Evolutionary conservation across 805 yeast species (phyloP).

Genomic region (Zygosaccharomyces rouxii): DNA sequence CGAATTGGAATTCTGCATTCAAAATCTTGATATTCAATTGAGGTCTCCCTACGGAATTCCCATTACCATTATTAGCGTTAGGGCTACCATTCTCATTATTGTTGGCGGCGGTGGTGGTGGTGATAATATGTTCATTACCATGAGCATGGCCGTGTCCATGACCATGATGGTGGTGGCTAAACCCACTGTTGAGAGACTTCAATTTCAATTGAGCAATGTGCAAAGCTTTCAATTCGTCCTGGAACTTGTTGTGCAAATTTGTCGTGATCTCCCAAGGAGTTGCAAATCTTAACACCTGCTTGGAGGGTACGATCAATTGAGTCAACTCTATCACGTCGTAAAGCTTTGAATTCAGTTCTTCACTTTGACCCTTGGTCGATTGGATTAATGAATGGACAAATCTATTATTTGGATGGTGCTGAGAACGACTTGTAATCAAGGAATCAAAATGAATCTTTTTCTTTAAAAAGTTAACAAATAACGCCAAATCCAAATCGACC

Average conservation of each 20-base stretch:
- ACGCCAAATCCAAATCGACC: constrained; percentile 58
- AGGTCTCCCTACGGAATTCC: constrained; percentile 26
- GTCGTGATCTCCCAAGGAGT: constrained; percentile 60
- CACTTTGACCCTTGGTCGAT: constrained; percentile 22
- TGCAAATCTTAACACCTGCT: constrained; percentile 72
- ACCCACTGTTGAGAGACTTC: constrained; percentile 32
- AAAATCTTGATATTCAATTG: constrained; percentile 54
- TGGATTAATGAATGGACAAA: constrained; percentile 30
- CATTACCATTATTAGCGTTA: constrained; percentile 26
- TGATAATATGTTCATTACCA: background rate
- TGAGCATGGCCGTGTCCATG: constrained; percentile 2
- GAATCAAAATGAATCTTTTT: constrained; percentile 57
- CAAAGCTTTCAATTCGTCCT: constrained; percentile 69
- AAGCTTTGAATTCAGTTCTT: constrained; percentile 27
- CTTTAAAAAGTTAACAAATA: constrained; percentile 67
- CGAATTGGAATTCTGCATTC: constrained; percentile 79
- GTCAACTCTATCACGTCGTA: constrained; percentile 44
- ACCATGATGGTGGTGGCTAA: constrained; percentile 20
- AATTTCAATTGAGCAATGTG: constrained; percentile 58
- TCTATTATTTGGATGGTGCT: constrained; percentile 27
- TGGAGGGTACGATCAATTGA: constrained; percentile 64
- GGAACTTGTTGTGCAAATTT: constrained; percentile 56
- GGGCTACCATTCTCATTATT: constrained; percentile 4
- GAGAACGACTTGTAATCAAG: constrained; percentile 30
- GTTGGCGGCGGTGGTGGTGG: background rate